Conservation (phyloP, 1,284 basidiomycete genomes). For the Pyrrhoderma lamaoense region DNA sequence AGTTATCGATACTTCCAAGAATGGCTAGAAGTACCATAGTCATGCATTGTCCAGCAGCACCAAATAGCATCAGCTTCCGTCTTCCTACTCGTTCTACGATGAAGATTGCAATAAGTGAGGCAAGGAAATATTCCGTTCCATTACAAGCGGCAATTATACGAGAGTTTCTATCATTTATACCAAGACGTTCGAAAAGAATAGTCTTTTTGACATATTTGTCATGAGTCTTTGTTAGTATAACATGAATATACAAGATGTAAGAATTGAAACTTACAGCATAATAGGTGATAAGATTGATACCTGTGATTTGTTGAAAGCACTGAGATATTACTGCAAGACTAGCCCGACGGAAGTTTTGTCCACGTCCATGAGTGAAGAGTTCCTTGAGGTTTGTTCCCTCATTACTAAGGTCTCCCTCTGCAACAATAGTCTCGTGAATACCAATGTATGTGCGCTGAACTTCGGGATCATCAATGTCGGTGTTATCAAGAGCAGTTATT, state of each 20-base stretch:
- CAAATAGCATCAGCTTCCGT: slow-evolving; percentile 63
- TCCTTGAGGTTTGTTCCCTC: slow-evolving; percentile 31
- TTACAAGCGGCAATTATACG: slow-evolving; percentile 64
- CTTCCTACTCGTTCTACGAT: slow-evolving; percentile 60
- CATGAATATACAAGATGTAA: neutral
- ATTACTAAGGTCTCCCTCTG: slow-evolving; percentile 27
- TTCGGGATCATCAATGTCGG: slow-evolving; percentile 41
- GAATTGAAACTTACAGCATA: neutral
- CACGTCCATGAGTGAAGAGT: slow-evolving; percentile 52
- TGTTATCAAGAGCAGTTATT: slow-evolving; percentile 54
- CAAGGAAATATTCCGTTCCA: slow-evolving; percentile 62
- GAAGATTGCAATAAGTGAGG: slow-evolving; percentile 50
- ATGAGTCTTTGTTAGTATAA: neutral
- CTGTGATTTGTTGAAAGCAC: slow-evolving; percentile 65
- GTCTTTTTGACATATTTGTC: slow-evolving; percentile 31
- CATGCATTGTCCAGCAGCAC: slow-evolving; percentile 55
- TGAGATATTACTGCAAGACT: slow-evolving; percentile 54
- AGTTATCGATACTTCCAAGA: slow-evolving; percentile 42
- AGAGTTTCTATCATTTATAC: slow-evolving; percentile 51
- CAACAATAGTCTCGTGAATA: slow-evolving; percentile 44
- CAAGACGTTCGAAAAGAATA: slow-evolving; percentile 51
- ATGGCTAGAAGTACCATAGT: slow-evolving; percentile 56
- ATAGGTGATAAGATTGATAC: slow-evolving; percentile 52
- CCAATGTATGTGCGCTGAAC: slow-evolving; percentile 50
- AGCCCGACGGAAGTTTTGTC: slow-evolving; percentile 59